phyloP scores from a whole-genome alignment of 495 filamentous ascomycete species.

The Acidomyces sp. region DNA sequence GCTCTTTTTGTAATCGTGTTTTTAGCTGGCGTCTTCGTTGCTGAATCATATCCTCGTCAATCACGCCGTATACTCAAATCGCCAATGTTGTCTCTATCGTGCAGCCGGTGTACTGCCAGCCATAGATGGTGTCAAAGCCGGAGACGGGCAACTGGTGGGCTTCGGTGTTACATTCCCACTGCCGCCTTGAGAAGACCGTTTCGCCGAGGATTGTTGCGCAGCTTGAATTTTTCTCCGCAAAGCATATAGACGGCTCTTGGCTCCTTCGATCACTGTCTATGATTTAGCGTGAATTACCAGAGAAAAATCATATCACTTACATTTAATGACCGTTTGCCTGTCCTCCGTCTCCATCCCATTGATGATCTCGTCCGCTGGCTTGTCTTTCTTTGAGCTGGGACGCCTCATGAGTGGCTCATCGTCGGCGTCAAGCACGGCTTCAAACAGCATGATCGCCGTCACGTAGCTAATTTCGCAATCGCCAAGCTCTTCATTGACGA shows the following conservation, averaged over 20 bases:
- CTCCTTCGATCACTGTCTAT: slow-evolving; percentile 29
- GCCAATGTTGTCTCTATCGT: slow-evolving; percentile 3
- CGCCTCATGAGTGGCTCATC: slow-evolving; percentile 38
- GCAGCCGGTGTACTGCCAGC: slow-evolving; percentile 15
- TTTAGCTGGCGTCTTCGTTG: no score
- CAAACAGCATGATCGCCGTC: slow-evolving; percentile 84
- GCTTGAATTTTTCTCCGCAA: slow-evolving; percentile 29
- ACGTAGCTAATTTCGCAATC: slow-evolving; percentile 89
- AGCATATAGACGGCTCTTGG: slow-evolving; percentile 22
- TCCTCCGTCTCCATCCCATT: slow-evolving; percentile 31
- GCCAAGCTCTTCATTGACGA: slow-evolving; percentile 73
- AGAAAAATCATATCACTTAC: slow-evolving; percentile 20
- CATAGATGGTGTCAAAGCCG: slow-evolving; percentile 3
- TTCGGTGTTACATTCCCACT: slow-evolving; percentile 15
- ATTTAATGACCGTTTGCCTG: slow-evolving; percentile 30
- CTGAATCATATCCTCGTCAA: no score
- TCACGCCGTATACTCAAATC: no score
- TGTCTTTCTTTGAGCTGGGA: slow-evolving; percentile 22
- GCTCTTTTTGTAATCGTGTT: no score
- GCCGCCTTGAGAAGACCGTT: slow-evolving; percentile 17
- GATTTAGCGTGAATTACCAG: slow-evolving; percentile 7
- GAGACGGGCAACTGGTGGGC: slow-evolving; percentile 5
- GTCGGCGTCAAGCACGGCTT: slow-evolving; percentile 81
- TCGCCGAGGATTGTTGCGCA: slow-evolving; percentile 19
- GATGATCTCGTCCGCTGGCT: slow-evolving; percentile 24